Evolutionary conservation across 768 basidiomycete species (phyloP).

Genomic region (Termitomyces heimii): DNA sequence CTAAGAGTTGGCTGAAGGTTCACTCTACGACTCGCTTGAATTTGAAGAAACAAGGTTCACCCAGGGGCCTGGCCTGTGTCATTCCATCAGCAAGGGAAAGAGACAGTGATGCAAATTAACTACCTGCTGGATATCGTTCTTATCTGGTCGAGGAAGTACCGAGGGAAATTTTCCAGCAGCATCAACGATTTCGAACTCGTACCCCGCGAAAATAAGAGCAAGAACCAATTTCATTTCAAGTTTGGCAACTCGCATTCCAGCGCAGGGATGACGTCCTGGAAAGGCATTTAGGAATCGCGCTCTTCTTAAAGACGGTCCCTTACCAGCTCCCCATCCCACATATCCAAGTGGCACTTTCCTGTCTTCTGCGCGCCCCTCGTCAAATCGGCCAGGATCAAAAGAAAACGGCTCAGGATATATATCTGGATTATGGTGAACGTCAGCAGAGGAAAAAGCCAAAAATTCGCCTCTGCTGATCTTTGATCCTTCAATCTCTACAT

Average conservation of each 20-base stretch:
- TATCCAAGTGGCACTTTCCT: slow-evolving; percentile 25
- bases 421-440: slow-evolving; percentile 27
- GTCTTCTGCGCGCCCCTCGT: slow-evolving; percentile 27
- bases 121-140: slow-evolving; percentile 27
- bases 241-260: slow-evolving; percentile 33
- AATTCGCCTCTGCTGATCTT: slow-evolving; percentile 27
- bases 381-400: slow-evolving; percentile 31
- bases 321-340: slow-evolving; percentile 36
- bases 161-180: slow-evolving; percentile 19
- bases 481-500: slow-evolving; percentile 20
- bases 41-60: slow-evolving; percentile 22
- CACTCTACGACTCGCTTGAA: slow-evolving; percentile 8
- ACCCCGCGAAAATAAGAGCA: slow-evolving; percentile 26
- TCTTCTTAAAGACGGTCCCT: neutral
- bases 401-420: slow-evolving; percentile 27
- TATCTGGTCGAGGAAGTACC: slow-evolving; percentile 21
- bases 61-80: slow-evolving; percentile 19
- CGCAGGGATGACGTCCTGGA: slow-evolving; percentile 32
- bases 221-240: slow-evolving; percentile 32
- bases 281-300: neutral
- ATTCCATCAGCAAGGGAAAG: too few species aligned
- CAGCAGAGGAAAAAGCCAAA: slow-evolving; percentile 25
- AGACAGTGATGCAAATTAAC: neutral
- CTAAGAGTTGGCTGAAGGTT: neutral
- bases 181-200: slow-evolving; percentile 30